Evolutionary conservation across 83 land plant genomes (phyloP), one percentile per base, ranked within the genome.

Genomic region (Picea abies): DNA sequence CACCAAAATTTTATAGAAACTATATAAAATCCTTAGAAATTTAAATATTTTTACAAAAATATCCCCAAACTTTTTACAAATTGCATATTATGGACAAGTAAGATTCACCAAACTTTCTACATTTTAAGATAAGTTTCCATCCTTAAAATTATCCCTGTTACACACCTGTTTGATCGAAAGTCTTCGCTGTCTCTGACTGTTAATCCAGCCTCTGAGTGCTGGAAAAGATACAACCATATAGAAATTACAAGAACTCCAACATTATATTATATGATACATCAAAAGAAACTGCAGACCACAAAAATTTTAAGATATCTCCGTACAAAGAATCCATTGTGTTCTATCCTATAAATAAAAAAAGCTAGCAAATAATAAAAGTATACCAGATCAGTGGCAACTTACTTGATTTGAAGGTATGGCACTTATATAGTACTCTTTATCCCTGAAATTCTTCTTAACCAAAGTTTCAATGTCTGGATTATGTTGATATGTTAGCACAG

Each of bases 151-250:
- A 26, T 26, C 29, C 29, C 29, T 26, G 29, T 26, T 26, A 26
- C 29, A 26, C 90, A 96, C 99, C 97, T 90, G 85, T 85, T 97
- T 4, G 89, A 88, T 39, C 87, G 90, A 85, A 94, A 89, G 2
- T 88, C 96, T 49, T 90, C 86, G 17, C 88, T 80, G 60, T 76
- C 91, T 78, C 87, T 89, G 26, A 98, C 95, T n/a, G 93, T 78
- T 22, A 98, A 86, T 4, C 99, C 97, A 29, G 91, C 91, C 81
- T 98, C 99, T 60, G 85, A 76, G 87, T 97, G 93, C 98, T 96
- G 89, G 52, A 79, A 68, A 80, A 25, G n/a, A 69, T 19, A 63
- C 41, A 72, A 19, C 20, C 44, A 16, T 35, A 22, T 11, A 11
- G 47, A 58, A 44, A 39, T 67, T 23, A n/a, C 67, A 14, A 67